Evolutionary conservation across 495 filamentous ascomycete species (phyloP), one percentile per base, ranked within the genome.

Genomic region (Neurospora sp.): DNA sequence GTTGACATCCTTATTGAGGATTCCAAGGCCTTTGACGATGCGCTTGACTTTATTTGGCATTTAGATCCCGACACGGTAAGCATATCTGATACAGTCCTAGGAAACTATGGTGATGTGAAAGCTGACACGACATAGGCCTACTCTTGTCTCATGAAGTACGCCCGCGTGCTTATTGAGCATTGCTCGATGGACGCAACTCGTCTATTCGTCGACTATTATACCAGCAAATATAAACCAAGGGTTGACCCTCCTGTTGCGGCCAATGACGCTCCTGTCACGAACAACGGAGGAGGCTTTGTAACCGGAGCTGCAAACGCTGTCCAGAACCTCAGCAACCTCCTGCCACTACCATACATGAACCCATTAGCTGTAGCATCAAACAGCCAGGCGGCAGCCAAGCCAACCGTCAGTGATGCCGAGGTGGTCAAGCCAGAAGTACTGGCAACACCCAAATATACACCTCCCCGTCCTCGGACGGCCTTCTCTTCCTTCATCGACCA

Each of bases 401-500:
- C 82, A 8, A 81, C 83, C 6, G 76, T 79, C 12, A 79, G 82
- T 69, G 83, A 85, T 31, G 69, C 70, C 1, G 71, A 70, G 8
- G 38, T 79, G 17, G 65, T 76, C 40, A 81, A 79, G 10, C 48
- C 77, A 27, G 81, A 82, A 40, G 75, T 77, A n/a, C 68, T 75
- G 38, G 39, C 78, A 0, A 73, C 79, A 4, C 78, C 81, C n/a
- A 79, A 78, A 72, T 94, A 93, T 79, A 88, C 82, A 12, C 84
- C 89, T 3, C 94, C 96, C 0, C 92, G 90, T 75, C 95, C 96
- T 7, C 85, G 96, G 70, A 95, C 92, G 1, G 96, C 96, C 3
- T 99, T 99, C 81, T 97, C 96, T 8, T 94, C 93, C 0, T 99
- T 98, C 79, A 94, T 98, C 69, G 95, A 97, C 77, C 94, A 98